A percentile compares a stretch with the other conserved stretches of the same genome.
These are phyloP conservation scores for Ampelomyces quisqualis DNA, from an alignment of 2,329 filamentous ascomycete genomes.

Conservation along the genomic window DNA sequence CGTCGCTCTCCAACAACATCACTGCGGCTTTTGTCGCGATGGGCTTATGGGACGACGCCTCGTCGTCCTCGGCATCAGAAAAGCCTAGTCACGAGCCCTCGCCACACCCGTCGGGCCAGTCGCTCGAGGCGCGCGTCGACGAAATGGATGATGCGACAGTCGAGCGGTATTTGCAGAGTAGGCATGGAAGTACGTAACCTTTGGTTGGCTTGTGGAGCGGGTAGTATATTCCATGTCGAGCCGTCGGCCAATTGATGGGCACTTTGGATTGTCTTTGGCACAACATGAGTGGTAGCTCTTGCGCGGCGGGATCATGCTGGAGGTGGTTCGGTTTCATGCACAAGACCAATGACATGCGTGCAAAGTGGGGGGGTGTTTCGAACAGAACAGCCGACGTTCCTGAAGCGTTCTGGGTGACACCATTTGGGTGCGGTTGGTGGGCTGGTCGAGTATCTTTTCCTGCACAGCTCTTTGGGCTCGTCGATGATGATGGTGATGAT, in stretches of 20 bases:
- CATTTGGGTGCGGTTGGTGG: constrained; percentile 3
- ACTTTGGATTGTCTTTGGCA: neutral
- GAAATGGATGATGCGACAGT: constrained; percentile 26
- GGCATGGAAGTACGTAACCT: constrained; percentile 16
- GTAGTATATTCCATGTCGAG: neutral
- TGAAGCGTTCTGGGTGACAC: constrained; percentile 8
- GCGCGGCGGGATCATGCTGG: neutral
- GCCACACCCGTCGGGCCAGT: constrained; percentile 1
- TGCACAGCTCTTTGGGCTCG: neutral
- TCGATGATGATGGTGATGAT: constrained; percentile 1
- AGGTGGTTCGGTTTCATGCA: neutral
- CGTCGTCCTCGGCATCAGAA: constrained; percentile 10
- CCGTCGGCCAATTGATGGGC: neutral
- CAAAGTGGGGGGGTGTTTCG: constrained; percentile 11
- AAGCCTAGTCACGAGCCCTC: constrained; percentile 5
- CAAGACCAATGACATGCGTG: neutral
- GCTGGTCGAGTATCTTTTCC: neutral
- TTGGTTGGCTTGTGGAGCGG: neutral
- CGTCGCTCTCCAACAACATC: constrained; percentile 28
- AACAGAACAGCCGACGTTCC: constrained; percentile 15
- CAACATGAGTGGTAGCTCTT: too few species aligned
- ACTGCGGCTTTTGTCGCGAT: constrained; percentile 29
- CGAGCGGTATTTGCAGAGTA: constrained; percentile 24
- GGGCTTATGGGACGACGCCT: constrained; percentile 39
- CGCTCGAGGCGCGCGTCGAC: constrained; percentile 25